Percentiles rank a stretch among this genome's conserved stretches.
These are phyloP conservation scores for Daldinia loculata DNA, from an alignment of 495 filamentous ascomycete species.

Conservation along the genomic window DNA sequence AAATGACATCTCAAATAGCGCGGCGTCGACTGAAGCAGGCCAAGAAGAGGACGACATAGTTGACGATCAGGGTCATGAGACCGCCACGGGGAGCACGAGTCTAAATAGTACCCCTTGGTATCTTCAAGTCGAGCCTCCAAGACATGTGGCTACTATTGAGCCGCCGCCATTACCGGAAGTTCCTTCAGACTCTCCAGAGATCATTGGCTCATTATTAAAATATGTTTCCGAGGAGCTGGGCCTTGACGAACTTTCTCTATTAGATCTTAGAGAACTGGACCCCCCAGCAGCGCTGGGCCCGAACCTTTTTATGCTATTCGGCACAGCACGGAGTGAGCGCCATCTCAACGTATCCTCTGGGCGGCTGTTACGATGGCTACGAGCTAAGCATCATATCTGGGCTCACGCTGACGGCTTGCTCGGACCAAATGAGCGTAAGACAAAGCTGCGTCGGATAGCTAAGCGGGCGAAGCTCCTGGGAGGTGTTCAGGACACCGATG, in stretches of 20 bases:
- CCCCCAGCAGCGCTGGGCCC: constrained; percentile 87
- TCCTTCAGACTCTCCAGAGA: constrained; percentile 74
- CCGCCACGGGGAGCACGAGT: constrained; percentile 4
- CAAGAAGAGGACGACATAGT: constrained; percentile 5
- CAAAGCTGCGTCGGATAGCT: constrained; percentile 80
- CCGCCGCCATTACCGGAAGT: constrained; percentile 77
- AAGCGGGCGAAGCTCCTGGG: constrained; percentile 79
- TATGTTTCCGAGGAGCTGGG: constrained; percentile 83
- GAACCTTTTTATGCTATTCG: constrained; percentile 89
- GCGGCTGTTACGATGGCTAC: constrained; percentile 84
- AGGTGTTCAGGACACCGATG: constrained; percentile 63
- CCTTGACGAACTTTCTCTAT: constrained; percentile 75
- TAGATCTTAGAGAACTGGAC: constrained; percentile 85
- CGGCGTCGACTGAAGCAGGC: background rate
- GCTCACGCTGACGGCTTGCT: constrained; percentile 88
- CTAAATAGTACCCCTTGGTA: constrained; percentile 74
- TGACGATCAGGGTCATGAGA: constrained; percentile 6
- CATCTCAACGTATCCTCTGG: constrained; percentile 94
- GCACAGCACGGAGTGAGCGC: constrained; percentile 90
- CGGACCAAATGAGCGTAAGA: constrained; percentile 89
- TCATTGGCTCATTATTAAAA: constrained; percentile 77
- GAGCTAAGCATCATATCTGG: constrained; percentile 71
- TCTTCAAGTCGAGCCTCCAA: constrained; percentile 72
- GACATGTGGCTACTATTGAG: constrained; percentile 62
- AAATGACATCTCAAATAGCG: constrained; percentile 5